Percentiles rank a stretch among this genome's conserved stretches.
Evolutionary conservation across 768 basidiomycete species (phyloP).

Genomic region (Suillus luteus): DNA sequence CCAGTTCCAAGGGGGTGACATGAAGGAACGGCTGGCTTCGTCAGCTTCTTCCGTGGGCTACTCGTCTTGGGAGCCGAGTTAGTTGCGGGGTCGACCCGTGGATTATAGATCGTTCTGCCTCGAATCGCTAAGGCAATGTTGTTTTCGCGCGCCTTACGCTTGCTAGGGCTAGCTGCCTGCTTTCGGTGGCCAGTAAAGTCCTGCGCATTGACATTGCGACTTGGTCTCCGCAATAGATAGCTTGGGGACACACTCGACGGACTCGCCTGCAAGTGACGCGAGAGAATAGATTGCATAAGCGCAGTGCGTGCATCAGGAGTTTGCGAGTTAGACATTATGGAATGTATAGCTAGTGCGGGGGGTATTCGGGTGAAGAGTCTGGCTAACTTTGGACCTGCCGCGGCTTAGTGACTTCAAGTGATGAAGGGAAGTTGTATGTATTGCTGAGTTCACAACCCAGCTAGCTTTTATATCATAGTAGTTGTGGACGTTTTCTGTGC

Average conservation of each 20-base stretch:
- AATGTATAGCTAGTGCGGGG: conserved; percentile 9
- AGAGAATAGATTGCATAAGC: conserved; percentile 30
- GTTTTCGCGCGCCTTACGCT: not conserved
- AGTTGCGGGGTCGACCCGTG: not conserved
- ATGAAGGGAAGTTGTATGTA: not conserved
- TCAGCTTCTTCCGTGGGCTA: not conserved
- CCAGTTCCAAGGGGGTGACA: not conserved
- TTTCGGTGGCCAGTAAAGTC: not conserved
- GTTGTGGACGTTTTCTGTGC: conserved; percentile 5
- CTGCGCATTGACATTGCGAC: conserved; percentile 12
- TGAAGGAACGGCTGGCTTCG: not conserved
- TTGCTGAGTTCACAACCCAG: not conserved
- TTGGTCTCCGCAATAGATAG: conserved; percentile 10
- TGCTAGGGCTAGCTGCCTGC: not conserved
- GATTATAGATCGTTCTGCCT: conserved; percentile 35
- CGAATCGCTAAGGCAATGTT: conserved; percentile 16
- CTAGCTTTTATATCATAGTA: conserved; percentile 27
- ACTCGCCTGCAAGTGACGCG: conserved; percentile 28
- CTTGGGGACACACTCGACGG: not conserved
- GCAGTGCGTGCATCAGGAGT: conserved; percentile 39
- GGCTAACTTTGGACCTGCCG: conserved; percentile 17
- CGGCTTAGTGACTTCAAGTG: conserved; percentile 2
- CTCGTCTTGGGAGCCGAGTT: not conserved
- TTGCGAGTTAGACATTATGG: conserved; percentile 24
- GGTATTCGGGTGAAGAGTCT: not conserved